Base-by-base conservation (phyloP, 192 early-diverging fungal species). In the Coemansia sp. region DNA sequence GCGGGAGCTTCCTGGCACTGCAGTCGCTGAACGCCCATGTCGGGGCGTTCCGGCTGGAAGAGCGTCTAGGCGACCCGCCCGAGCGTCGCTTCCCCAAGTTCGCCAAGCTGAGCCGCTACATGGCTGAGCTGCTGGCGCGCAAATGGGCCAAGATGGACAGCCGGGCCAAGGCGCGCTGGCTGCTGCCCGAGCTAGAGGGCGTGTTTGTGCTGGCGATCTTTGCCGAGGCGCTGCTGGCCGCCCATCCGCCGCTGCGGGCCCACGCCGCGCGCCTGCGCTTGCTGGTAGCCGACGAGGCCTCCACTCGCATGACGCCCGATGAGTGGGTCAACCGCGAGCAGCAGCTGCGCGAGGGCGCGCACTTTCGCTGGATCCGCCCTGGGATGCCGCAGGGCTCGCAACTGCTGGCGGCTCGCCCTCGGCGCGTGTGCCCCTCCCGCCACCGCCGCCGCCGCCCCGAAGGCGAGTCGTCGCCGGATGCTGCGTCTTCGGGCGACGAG, bases 1-100 rank as follows among this genome's bases (percentile, higher is more conserved):
- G 94, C 13, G 94, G 94, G 38, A 97, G 94, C 60, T 97, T 92
- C 60, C 53, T 75, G 38, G 59, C 53, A 8, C 51, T 96, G 33
- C 88, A 92, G 46, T 80, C 86, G 14, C 67, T 89, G 22, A 84
- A 86, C 10, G 76, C 77, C 13, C 93, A 96, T 44, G 76, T 94
- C 17, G 69, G 78, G 0, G 65, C 82, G 1, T 82, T 82, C 44
- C 80, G 84, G 20, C 82, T 94, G 21, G 93, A 96, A 55, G 74
- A 84, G 7, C 70, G 81, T 13, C 91, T 88, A 13, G 71, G 80
- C 32, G 91, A 94, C 1, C 85, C 93, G 0, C 51, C 64, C 11
- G 85, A 88, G 37, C 94, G 91, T 56, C 68, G 91, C 17, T 93
- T 88, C 50, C 93, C 93, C 7, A 91, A 69, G 48, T 96, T 90